Percentiles rank a stretch among this genome's conserved stretches.
Conservation (phyloP, 2,329 filamentous ascomycete species). For the Aspergillus vadensis region DNA sequence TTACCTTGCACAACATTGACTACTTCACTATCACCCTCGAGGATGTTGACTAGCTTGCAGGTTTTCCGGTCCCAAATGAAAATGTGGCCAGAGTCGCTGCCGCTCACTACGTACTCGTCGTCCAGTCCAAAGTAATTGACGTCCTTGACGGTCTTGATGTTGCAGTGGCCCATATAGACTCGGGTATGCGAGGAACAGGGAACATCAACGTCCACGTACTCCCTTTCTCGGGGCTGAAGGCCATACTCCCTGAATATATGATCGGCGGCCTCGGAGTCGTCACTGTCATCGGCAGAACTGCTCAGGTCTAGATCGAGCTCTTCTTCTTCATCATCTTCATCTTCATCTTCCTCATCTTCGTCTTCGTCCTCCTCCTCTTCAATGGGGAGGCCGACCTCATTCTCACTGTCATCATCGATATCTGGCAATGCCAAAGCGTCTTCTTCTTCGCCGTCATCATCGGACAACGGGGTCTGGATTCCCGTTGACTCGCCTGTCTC, state of each 20-base stretch:
- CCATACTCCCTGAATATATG: constrained; percentile 52
- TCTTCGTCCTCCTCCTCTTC: constrained; percentile 34
- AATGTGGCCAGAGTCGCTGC: constrained; percentile 66
- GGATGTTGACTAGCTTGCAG: constrained; percentile 62
- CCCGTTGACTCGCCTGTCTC: constrained; percentile 20
- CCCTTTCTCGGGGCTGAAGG: constrained; percentile 51
- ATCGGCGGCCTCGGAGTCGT: constrained; percentile 37
- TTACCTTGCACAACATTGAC: constrained; percentile 68
- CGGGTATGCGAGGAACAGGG: constrained; percentile 60
- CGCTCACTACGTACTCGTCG: constrained; percentile 69
- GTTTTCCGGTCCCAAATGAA: constrained; percentile 71
- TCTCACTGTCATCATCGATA: constrained; percentile 25
- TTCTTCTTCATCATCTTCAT: constrained; percentile 12
- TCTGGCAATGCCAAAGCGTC: background rate
- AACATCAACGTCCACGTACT: constrained; percentile 56
- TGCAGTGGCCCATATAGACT: constrained; percentile 65
- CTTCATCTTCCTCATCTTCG: constrained; percentile 18
- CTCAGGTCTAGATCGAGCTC: background rate
- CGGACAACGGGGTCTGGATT: constrained; percentile 22
- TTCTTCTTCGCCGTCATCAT: background rate
- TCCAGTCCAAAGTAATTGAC: constrained; percentile 68
- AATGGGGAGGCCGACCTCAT: constrained; percentile 27
- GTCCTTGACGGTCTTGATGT: constrained; percentile 68
- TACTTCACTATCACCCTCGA: constrained; percentile 68
- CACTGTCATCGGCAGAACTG: constrained; percentile 15